Conservation (phyloP, 768 basidiomycete genomes). For the Panaeolus papilionaceus region DNA sequence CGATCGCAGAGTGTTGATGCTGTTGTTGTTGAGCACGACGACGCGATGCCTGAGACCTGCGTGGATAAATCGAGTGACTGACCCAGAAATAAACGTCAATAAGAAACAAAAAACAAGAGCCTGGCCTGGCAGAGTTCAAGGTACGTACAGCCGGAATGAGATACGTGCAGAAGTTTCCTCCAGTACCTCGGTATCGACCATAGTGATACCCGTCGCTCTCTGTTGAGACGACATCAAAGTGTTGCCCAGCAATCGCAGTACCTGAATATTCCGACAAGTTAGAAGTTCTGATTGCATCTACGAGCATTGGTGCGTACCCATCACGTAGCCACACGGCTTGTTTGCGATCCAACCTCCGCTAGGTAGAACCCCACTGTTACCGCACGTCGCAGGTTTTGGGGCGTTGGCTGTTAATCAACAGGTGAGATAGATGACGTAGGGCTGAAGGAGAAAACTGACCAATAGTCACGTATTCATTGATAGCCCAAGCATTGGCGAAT, state of each 20-base stretch:
- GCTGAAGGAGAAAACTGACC: background rate
- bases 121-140: background rate
- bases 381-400: slow-evolving; percentile 32
- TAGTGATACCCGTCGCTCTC: slow-evolving; percentile 30
- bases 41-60: background rate
- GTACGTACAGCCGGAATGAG: slow-evolving; percentile 29
- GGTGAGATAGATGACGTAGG: background rate
- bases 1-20: slow-evolving; percentile 29
- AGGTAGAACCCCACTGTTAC: slow-evolving; percentile 30
- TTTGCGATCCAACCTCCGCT: slow-evolving; percentile 35
- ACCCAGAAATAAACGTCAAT: background rate
- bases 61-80: background rate
- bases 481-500: background rate
- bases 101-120: background rate
- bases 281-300: background rate
- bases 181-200: slow-evolving; percentile 34
- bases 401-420: slow-evolving; percentile 16
- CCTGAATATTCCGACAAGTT: background rate
- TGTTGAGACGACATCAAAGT: slow-evolving; percentile 32
- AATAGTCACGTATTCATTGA: slow-evolving; percentile 2
- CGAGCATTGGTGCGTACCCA: slow-evolving; percentile 21
- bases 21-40: slow-evolving; percentile 30
- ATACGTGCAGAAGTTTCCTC: slow-evolving; percentile 33
- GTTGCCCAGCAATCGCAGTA: slow-evolving; percentile 29
- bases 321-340: slow-evolving; percentile 34